Base-by-base conservation (phyloP, 495 filamentous ascomycete species). In the Polyplosphaeria fusca region DNA sequence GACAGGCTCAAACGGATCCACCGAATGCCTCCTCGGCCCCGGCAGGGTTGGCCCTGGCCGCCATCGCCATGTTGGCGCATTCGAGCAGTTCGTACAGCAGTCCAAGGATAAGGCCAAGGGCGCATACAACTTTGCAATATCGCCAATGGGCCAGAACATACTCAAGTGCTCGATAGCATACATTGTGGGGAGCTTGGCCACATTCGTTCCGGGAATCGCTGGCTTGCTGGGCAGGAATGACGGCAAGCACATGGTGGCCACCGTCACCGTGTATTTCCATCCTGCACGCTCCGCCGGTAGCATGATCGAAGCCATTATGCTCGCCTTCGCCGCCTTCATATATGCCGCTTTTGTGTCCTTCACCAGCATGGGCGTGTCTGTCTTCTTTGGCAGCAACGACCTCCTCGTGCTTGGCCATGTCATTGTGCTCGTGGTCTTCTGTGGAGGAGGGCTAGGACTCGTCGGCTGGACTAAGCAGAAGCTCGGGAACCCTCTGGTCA, bases 81-180 rank as follows among this genome's bases (percentile, higher is more conserved):
- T 53, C 1, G 47, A 58, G 24, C 42, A 28, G 4, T 48, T 57
- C 20, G n/a, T 2, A 14, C 24, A 62, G 25, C 22, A 23, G 4
- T 55, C 38, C 53, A 59, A 62, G 35, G 37, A 47, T 41, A 18
- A 22, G 1, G 30, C 20, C 2, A 38, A 18, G 3, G 37, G 26
- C 24, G 61, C 67, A 48, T 71, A 71, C 45, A 49, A 63, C 16
- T 82, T 81, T 47, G 39, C 72, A 3, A 74, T 63, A 0, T 85
- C 83, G 0, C 78, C 78, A 53, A 81, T 72, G 7, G 89, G 87
- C 5, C 83, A 82, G 52, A 86, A 84, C 27, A 86, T 95, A 52
- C 73, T 96, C 57, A 98, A 98, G 71, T 97, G 91, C 76, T 90
- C 89, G 44, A 72, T 98, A 47, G 93, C 92, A 7, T 98, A 97